These are phyloP conservation scores for Tricholoma hemisulphureum DNA, from an alignment of 768 basidiomycete genomes.

Conservation along the genomic window DNA sequence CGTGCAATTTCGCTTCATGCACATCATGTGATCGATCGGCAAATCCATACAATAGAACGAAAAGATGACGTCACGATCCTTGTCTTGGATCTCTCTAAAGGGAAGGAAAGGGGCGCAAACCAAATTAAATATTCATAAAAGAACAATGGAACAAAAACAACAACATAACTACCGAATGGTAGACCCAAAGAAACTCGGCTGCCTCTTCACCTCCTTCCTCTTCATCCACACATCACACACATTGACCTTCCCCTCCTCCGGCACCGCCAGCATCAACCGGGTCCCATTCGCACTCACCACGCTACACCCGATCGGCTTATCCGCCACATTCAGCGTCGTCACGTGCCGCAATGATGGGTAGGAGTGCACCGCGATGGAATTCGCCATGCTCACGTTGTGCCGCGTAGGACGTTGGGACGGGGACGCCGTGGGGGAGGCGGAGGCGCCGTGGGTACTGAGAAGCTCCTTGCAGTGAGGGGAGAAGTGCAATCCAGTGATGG, in stretches of 20 bases:
- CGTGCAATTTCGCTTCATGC: no score
- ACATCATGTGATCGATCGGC: no score
- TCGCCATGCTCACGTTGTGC: constrained; percentile 25
- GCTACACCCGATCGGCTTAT: constrained; percentile 58
- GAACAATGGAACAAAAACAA: neutral
- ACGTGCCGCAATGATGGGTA: constrained; percentile 65
- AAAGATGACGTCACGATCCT: no score
- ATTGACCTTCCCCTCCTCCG: constrained; percentile 64
- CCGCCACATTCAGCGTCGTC: constrained; percentile 36
- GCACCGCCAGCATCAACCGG: constrained; percentile 55
- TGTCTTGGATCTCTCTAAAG: no score
- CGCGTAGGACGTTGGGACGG: constrained; percentile 7
- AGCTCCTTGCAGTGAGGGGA: constrained; percentile 83
- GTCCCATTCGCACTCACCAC: constrained; percentile 53
- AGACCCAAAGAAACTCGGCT: constrained; percentile 30
- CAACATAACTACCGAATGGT: constrained; percentile 21
- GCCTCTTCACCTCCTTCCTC: constrained; percentile 35
- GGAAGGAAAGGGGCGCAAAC: neutral
- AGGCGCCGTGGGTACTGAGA: constrained; percentile 69
- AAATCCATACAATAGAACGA: no score
- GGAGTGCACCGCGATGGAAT: constrained; percentile 48
- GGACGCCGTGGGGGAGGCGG: constrained; percentile 2
- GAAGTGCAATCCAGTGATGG: constrained; percentile 70
- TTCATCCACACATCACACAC: constrained; percentile 60
- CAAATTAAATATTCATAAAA: neutral